Evolutionary conservation across 1,139 yeast genomes (phyloP).

Genomic region (Suhomyces yuchorum): DNA sequence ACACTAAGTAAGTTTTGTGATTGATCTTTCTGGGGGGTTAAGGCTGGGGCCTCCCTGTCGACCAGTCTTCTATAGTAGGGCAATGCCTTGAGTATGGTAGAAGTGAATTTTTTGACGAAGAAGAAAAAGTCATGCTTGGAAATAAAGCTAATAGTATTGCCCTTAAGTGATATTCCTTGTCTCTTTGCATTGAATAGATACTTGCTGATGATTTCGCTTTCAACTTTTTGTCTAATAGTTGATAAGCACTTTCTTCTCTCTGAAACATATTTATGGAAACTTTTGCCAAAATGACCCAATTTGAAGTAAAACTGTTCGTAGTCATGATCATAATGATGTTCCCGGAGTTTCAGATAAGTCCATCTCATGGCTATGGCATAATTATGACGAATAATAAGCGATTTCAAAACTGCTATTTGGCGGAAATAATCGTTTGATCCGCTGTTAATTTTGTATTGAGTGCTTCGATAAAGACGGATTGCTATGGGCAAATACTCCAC

Average conservation of each 20-base stretch:
- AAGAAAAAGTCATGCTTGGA: slow-evolving; percentile 1
- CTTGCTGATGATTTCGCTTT: slow-evolving; percentile 17
- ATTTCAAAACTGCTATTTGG: not conserved
- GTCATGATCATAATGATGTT: slow-evolving; percentile 1
- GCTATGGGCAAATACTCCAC: slow-evolving; percentile 2
- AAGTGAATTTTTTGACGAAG: slow-evolving; percentile 13
- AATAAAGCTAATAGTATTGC: slow-evolving; percentile 5
- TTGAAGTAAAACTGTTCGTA: slow-evolving; percentile 32
- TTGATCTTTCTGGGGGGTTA: slow-evolving; percentile 1
- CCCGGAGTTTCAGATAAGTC: not conserved
- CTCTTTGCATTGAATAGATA: slow-evolving; percentile 5
- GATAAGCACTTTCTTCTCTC: slow-evolving; percentile 17
- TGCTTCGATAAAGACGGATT: not conserved
- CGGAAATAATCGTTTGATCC: not conserved
- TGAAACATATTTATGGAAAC: slow-evolving; percentile 20
- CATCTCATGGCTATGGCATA: slow-evolving; percentile 4
- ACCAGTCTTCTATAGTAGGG: not conserved
- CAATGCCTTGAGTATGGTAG: not conserved
- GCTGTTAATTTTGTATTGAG: not conserved
- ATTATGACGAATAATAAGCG: slow-evolving; percentile 5
- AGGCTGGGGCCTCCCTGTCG: not conserved
- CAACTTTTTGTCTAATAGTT: slow-evolving; percentile 15
- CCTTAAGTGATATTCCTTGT: slow-evolving; percentile 1
- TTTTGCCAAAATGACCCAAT: slow-evolving; percentile 27
- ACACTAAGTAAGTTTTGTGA: slow-evolving; percentile 32